Percentiles rank a stretch among this genome's conserved stretches.
Conservation (phyloP, 352 stramenopile species). For the Phytophthora sp. region DNA sequence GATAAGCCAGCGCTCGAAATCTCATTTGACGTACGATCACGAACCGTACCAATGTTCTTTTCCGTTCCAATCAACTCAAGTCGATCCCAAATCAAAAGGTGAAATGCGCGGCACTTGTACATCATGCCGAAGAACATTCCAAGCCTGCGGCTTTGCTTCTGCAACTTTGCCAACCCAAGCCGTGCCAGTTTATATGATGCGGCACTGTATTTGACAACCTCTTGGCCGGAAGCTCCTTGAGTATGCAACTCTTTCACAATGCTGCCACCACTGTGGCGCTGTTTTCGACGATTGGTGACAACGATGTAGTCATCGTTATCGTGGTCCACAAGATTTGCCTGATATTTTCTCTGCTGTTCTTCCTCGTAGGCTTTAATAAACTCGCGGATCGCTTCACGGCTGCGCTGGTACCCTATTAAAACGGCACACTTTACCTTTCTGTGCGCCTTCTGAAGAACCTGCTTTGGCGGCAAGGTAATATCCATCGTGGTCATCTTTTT, state of each 20-base stretch:
- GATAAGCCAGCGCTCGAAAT: not conserved
- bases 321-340: constrained; percentile 57
- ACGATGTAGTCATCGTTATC: constrained; percentile 70
- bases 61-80: constrained; percentile 27
- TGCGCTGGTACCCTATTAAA: constrained; percentile 53
- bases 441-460: constrained; percentile 66
- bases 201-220: constrained; percentile 70
- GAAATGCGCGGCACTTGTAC: constrained; percentile 69
- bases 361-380: constrained; percentile 75
- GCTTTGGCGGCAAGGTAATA: constrained; percentile 70
- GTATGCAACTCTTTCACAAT: constrained; percentile 26
- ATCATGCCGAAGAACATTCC: constrained; percentile 79
- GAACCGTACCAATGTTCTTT: too few relatives aligned
- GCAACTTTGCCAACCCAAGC: constrained; percentile 55
- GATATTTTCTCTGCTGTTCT: constrained; percentile 69
- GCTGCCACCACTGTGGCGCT: constrained; percentile 16
- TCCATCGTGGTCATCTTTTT: constrained; percentile 62
- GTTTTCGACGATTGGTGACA: constrained; percentile 51
- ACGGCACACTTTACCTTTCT: constrained; percentile 76
- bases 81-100: constrained; percentile 70
- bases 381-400: constrained; percentile 48
- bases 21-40: too few relatives aligned
- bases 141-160: constrained; percentile 75
- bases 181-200: constrained; percentile 72
- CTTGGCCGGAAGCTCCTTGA: constrained; percentile 28